Percentiles rank a stretch among this genome's conserved stretches.
Conservation (phyloP, 495 filamentous ascomycete genomes). For the Hypomontagnella monticulosa region DNA sequence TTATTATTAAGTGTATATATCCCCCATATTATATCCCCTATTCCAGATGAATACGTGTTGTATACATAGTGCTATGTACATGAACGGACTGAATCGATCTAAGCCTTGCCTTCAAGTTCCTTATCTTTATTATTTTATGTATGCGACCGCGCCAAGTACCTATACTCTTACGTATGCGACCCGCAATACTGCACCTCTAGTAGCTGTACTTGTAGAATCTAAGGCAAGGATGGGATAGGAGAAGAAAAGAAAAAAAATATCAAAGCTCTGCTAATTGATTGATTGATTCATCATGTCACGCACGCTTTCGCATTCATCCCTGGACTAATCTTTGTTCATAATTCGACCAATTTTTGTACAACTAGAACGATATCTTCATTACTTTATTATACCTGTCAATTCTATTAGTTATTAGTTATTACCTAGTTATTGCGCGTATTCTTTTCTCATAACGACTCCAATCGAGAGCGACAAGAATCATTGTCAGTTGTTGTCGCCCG, state of each 20-base stretch:
- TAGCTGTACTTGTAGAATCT: conserved; percentile 2
- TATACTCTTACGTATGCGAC: background rate
- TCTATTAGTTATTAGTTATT: too few relatives aligned
- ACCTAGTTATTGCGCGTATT: conserved; percentile 18
- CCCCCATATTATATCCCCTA: too few relatives aligned
- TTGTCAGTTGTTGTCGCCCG: background rate
- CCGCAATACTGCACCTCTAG: background rate
- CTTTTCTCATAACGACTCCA: conserved; percentile 5
- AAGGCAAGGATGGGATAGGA: conserved; percentile 15
- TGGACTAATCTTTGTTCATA: conserved; percentile 41
- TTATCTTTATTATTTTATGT: background rate
- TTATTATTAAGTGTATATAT: too few relatives aligned
- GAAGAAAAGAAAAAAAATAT: conserved; percentile 20
- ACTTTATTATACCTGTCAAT: conserved; percentile 12
- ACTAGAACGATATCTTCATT: conserved; percentile 16
- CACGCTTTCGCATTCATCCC: conserved; percentile 42
- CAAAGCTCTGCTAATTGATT: conserved; percentile 20
- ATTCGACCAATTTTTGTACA: conserved; percentile 30
- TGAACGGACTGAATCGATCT: background rate
- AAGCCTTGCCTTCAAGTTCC: background rate
- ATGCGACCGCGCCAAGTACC: background rate
- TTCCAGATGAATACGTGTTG: too few relatives aligned
- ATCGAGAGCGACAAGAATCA: background rate
- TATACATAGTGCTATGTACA: background rate
- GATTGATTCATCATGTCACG: conserved; percentile 38